A percentile compares a stretch with the other conserved stretches of the same genome.
phyloP scores from a whole-genome alignment of 768 basidiomycete genomes.

The Xerocomellus amylosporus region DNA sequence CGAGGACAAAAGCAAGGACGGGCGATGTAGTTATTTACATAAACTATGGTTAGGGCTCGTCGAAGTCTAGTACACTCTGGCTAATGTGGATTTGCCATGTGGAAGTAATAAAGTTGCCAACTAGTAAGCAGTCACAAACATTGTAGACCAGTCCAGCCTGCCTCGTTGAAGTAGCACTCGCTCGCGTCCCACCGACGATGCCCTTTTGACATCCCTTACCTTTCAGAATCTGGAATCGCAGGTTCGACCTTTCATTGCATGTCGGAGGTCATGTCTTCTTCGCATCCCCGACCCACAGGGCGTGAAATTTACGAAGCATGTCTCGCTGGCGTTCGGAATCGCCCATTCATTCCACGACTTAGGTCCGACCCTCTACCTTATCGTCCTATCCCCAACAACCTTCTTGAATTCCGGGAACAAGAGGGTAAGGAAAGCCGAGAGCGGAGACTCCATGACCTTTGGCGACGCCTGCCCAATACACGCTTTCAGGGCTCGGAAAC shows the following conservation, averaged over 20 bases:
- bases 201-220: slow-evolving; percentile 22
- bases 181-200: slow-evolving; percentile 23
- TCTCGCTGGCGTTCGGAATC: slow-evolving; percentile 51
- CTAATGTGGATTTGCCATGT: slow-evolving; percentile 17
- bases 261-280: slow-evolving; percentile 23
- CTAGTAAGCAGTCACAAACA: slow-evolving; percentile 36
- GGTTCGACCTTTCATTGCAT: slow-evolving; percentile 24
- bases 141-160: slow-evolving; percentile 7
- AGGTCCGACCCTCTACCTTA: slow-evolving; percentile 49
- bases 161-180: slow-evolving; percentile 19
- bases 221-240: slow-evolving; percentile 14
- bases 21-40: slow-evolving; percentile 27
- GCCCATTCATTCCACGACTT: slow-evolving; percentile 56
- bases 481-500: slow-evolving; percentile 25
- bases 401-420: slow-evolving; percentile 59
- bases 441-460: slow-evolving; percentile 57
- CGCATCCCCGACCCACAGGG: slow-evolving; percentile 34
- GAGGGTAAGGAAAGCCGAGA: slow-evolving; percentile 67
- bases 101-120: slow-evolving; percentile 17
- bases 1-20: slow-evolving; percentile 12
- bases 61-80: slow-evolving; percentile 1
- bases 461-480: slow-evolving; percentile 52
- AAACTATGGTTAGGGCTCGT: slow-evolving; percentile 21
- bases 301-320: slow-evolving; percentile 54
- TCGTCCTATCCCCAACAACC: slow-evolving; percentile 43